Evolutionary conservation across 1,139 yeast genomes (phyloP).

Genomic region (Suhomyces guaymorum): DNA sequence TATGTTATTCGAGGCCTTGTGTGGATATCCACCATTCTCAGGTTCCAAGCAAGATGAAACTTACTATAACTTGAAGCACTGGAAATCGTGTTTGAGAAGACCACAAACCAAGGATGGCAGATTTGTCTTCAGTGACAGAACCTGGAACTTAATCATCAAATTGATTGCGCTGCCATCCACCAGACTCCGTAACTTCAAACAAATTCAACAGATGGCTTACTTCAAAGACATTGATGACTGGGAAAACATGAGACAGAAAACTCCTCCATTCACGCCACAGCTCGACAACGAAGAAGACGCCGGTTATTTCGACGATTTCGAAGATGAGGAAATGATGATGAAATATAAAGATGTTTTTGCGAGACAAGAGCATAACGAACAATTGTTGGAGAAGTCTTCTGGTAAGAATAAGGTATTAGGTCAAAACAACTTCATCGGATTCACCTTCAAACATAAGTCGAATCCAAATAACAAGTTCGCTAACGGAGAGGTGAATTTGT

Average conservation of each 20-base stretch:
- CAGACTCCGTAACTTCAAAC: slow-evolving; percentile 76
- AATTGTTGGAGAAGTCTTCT: slow-evolving; percentile 59
- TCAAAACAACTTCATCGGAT: slow-evolving; percentile 77
- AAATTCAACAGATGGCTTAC: slow-evolving; percentile 76
- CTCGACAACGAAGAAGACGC: slow-evolving; percentile 97
- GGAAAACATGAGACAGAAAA: slow-evolving; percentile 61
- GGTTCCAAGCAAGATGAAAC: slow-evolving; percentile 95
- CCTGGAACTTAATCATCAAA: slow-evolving; percentile 85
- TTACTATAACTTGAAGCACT: slow-evolving; percentile 86
- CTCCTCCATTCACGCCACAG: slow-evolving; percentile 96
- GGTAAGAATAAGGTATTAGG: slow-evolving; percentile 39
- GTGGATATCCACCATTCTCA: slow-evolving; percentile 96
- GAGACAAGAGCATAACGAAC: slow-evolving; percentile 82
- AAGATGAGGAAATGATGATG: slow-evolving; percentile 95
- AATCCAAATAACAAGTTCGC: slow-evolving; percentile 57
- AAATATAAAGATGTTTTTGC: slow-evolving; percentile 96
- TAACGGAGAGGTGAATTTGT: slow-evolving; percentile 42
- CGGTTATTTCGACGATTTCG: slow-evolving; percentile 97
- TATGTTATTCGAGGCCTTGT: slow-evolving; percentile 86
- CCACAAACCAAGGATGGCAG: slow-evolving; percentile 93
- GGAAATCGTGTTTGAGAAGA: slow-evolving; percentile 85
- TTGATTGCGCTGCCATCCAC: slow-evolving; percentile 78
- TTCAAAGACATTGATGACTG: slow-evolving; percentile 78
- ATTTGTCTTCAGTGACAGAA: slow-evolving; percentile 90
- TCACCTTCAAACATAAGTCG: slow-evolving; percentile 88